These are phyloP conservation scores for Mycosphaerella sp. DNA, from an alignment of 2,329 filamentous ascomycete species.

Conservation along the genomic window DNA sequence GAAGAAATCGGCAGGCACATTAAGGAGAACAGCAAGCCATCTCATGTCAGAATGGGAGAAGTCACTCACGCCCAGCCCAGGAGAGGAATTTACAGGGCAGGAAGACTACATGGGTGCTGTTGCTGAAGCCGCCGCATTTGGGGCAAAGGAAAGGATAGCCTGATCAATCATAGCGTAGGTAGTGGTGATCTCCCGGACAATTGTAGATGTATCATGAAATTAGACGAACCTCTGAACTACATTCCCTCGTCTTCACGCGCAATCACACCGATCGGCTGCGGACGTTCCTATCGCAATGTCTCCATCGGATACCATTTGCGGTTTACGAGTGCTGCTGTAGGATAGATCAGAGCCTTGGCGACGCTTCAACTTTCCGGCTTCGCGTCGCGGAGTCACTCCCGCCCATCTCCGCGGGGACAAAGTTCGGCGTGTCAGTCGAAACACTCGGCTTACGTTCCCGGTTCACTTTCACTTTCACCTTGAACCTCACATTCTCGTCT, in stretches of 20 bases:
- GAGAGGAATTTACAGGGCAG: conserved; percentile 23
- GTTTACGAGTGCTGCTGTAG: too few relatives aligned
- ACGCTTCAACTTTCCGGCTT: background rate
- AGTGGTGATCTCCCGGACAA: background rate
- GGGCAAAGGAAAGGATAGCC: conserved; percentile 14
- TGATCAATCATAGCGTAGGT: conserved; percentile 1
- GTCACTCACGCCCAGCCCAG: conserved; percentile 49
- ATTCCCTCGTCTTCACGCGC: background rate
- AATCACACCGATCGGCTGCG: too few relatives aligned
- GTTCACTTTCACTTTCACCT: conserved; percentile 4
- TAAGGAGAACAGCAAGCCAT: conserved; percentile 76
- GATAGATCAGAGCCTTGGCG: too few relatives aligned
- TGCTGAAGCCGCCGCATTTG: conserved; percentile 24
- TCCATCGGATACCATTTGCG: too few relatives aligned
- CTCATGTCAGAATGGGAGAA: conserved; percentile 91
- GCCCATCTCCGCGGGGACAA: conserved; percentile 2
- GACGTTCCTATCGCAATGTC: too few relatives aligned
- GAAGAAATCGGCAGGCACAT: conserved; percentile 60
- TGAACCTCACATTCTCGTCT: background rate
- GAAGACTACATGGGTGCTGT: conserved; percentile 27
- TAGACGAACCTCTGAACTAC: conserved; percentile 3
- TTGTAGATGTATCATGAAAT: conserved; percentile 3
- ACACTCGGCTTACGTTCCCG: background rate
- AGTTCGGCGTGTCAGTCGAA: conserved; percentile 1
- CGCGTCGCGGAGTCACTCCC: too few relatives aligned